A percentile compares a stretch with the other conserved stretches of the same genome.
Conservation (phyloP, 768 basidiomycete genomes). For the Kwoniella sp. region DNA sequence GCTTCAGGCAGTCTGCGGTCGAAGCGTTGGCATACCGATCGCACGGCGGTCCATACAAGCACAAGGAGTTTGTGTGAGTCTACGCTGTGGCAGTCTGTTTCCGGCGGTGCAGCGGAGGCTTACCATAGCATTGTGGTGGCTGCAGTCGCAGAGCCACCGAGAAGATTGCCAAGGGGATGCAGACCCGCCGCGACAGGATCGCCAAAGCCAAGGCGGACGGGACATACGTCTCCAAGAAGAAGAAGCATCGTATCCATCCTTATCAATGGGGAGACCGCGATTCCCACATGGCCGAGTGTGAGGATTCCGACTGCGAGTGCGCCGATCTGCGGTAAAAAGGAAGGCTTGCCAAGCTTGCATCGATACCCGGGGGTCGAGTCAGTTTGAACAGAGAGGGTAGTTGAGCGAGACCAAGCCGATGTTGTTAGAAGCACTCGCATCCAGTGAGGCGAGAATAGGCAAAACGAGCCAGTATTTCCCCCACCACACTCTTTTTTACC, state of each 20-base stretch:
- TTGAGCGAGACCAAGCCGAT: too few species aligned
- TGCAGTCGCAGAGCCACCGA: not conserved
- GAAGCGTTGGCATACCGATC: conserved; percentile 19
- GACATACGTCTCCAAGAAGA: conserved; percentile 2
- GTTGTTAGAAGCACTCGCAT: too few species aligned
- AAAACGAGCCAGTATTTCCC: too few species aligned
- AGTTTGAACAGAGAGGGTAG: too few species aligned
- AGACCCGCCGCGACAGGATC: conserved; percentile 3
- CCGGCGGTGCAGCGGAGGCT: not conserved
- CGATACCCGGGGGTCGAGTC: too few species aligned
- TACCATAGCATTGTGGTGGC: not conserved
- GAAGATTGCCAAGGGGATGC: not conserved
- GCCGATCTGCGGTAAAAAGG: too few species aligned
- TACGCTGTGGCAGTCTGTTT: not conserved
- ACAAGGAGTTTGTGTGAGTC: conserved; percentile 19
- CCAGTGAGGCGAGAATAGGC: too few species aligned
- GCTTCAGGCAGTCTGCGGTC: conserved; percentile 20
- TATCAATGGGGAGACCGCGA: too few species aligned
- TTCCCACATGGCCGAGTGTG: too few species aligned
- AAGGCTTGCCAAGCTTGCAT: too few species aligned
- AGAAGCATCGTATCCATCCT: conserved; percentile 4
- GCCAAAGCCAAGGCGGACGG: conserved; percentile 11
- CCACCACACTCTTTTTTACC: too few species aligned
- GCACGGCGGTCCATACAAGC: conserved; percentile 17
- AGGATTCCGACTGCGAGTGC: too few species aligned